Evolutionary conservation across 2,329 filamentous ascomycete genomes (phyloP).

Genomic region (Exophiala viscosa): DNA sequence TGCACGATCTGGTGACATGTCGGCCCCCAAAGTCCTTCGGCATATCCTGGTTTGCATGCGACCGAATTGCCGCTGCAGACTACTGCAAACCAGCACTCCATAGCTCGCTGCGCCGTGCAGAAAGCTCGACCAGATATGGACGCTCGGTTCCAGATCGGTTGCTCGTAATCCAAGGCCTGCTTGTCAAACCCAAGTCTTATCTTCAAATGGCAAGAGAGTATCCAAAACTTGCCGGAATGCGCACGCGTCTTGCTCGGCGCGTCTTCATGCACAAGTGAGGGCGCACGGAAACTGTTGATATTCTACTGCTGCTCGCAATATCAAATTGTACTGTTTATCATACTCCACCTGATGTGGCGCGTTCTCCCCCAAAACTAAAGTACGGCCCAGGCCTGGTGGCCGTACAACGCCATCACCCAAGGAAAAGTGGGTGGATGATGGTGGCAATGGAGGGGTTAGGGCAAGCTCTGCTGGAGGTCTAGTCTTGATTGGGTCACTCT

Average conservation of each 20-base stretch:
- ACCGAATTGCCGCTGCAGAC: not conserved
- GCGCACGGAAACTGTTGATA: not conserved
- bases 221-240: too few species aligned
- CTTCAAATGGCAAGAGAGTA: too few species aligned
- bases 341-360: slow-evolving; percentile 2
- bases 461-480: not conserved
- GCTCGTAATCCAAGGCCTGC: too few species aligned
- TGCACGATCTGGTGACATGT: not conserved
- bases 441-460: not conserved
- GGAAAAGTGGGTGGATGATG: slow-evolving; percentile 1
- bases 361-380: slow-evolving; percentile 1
- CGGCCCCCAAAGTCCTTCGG: not conserved
- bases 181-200: too few species aligned
- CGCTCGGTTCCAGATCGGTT: not conserved
- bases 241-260: not conserved
- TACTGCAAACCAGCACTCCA: not conserved
- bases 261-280: not conserved
- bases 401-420: slow-evolving; percentile 13
- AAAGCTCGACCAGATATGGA: not conserved
- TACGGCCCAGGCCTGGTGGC: slow-evolving; percentile 19
- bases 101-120: not conserved
- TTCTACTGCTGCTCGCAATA: too few species aligned
- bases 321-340: not conserved
- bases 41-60: not conserved
- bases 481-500: not conserved